phyloP scores from a whole-genome alignment of 306 rosid genomes.

The Ormosia emarginata region DNA sequence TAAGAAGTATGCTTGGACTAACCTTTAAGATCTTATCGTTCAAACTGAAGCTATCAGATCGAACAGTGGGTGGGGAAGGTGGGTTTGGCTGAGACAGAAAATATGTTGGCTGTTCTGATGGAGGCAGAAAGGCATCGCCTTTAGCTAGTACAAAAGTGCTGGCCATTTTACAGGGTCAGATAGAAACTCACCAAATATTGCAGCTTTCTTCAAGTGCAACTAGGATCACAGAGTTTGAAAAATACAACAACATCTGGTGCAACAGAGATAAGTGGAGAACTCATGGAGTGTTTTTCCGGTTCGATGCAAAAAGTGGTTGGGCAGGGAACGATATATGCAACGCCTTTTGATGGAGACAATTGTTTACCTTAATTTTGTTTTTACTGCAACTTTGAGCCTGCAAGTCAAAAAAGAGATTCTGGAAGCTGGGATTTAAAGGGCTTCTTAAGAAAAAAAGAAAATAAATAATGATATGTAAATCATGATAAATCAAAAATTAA shows the following conservation, averaged over 20 bases:
- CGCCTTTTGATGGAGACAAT: slow-evolving; percentile 30
- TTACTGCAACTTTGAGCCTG: background rate
- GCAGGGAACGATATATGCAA: background rate
- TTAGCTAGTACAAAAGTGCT: slow-evolving; percentile 12
- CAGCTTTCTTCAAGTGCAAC: slow-evolving; percentile 30
- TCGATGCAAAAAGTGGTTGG: background rate
- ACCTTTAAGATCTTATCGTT: slow-evolving; percentile 48
- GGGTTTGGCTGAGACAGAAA: slow-evolving; percentile 34
- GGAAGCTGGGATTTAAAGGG: background rate
- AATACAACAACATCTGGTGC: slow-evolving; percentile 3
- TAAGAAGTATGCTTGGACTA: slow-evolving; percentile 71
- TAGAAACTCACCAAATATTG: slow-evolving; percentile 35
- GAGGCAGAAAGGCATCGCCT: slow-evolving; percentile 27
- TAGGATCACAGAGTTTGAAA: background rate
- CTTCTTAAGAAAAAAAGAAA: background rate
- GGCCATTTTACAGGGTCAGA: slow-evolving; percentile 34
- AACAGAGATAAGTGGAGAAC: background rate
- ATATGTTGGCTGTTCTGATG: slow-evolving; percentile 38
- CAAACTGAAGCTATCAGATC: slow-evolving; percentile 46
- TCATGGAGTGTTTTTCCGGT: background rate
- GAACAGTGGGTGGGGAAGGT: slow-evolving; percentile 24
- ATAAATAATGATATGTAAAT: slow-evolving; percentile 24
- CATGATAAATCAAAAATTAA: background rate
- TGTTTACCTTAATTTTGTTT: slow-evolving; percentile 11
- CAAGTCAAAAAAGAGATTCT: slow-evolving; percentile 22